Evolutionary conservation across 148 eudicot genomes (phyloP).

Genomic region (Linanthus parryae): DNA sequence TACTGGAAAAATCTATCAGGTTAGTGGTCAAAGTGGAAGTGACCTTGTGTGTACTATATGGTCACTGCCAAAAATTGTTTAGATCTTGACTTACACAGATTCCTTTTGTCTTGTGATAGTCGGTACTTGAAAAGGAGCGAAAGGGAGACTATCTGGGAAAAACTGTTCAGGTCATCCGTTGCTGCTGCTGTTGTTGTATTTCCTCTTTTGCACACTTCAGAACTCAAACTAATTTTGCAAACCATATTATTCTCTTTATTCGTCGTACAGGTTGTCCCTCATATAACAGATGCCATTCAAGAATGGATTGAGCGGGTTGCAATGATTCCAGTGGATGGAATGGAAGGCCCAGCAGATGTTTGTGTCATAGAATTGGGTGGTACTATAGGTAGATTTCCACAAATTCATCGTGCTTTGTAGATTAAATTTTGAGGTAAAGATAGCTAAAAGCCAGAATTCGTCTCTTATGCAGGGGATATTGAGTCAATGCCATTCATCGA

Average conservation of each 20-base stretch:
- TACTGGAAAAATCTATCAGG: conserved; percentile 95
- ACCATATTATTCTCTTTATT: neutral
- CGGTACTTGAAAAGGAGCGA: conserved; percentile 91
- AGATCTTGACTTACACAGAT: neutral
- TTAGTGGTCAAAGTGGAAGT: conserved; percentile 13
- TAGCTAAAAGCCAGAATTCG: neutral
- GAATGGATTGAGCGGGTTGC: conserved; percentile 97
- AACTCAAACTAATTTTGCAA: neutral
- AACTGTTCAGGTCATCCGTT: conserved; percentile 74
- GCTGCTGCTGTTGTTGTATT: no score
- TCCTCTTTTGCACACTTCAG: neutral
- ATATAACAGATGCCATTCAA: conserved; percentile 92
- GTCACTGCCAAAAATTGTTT: neutral
- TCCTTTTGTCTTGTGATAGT: conserved; percentile 29
- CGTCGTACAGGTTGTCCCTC: conserved; percentile 80
- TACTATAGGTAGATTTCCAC: conserved; percentile 86
- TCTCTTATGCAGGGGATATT: conserved; percentile 63
- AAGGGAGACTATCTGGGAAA: conserved; percentile 92
- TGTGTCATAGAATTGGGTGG: conserved; percentile 99
- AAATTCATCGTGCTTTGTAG: no score
- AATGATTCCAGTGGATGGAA: conserved; percentile 84
- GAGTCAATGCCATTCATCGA: conserved; percentile 97
- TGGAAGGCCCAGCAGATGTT: conserved; percentile 92
- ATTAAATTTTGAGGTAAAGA: neutral
- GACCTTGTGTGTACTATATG: neutral